Evolutionary conservation across 169 alveolate species (phyloP), one percentile per base, ranked within the genome.

Genomic region (Cystoisospora suis): DNA sequence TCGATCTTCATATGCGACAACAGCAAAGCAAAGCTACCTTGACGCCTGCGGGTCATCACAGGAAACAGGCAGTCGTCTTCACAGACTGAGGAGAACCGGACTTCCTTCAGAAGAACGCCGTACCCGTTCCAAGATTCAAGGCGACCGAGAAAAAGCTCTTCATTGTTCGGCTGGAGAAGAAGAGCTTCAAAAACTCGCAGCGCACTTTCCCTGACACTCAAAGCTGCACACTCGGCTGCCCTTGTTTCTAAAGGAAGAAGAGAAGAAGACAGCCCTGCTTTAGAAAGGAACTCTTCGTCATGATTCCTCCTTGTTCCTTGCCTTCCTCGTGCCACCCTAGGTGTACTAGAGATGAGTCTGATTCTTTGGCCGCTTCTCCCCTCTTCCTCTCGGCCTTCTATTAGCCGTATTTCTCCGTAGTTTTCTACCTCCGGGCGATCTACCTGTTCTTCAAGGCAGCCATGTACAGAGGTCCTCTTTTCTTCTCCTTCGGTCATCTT

Each of bases 51-150:
- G n/a, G n/a, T n/a, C n/a, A n/a, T n/a, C n/a, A n/a, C n/a, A n/a
- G n/a, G n/a, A n/a, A n/a, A n/a, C n/a, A n/a, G n/a, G n/a, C n/a
- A n/a, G n/a, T n/a, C n/a, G n/a, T n/a, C n/a, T n/a, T n/a, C n/a
- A n/a, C n/a, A n/a, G n/a, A n/a, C n/a, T n/a, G n/a, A n/a, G n/a
- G n/a, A n/a, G n/a, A n/a, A n/a, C n/a, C n/a, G n/a, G n/a, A n/a
- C n/a, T n/a, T n/a, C n/a, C n/a, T n/a, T n/a, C n/a, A n/a, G n/a
- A n/a, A n/a, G n/a, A n/a, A n/a, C n/a, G n/a, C 3, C 83, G 36
- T 38, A 72, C 83, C 83, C 83, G 1, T 34, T 32, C 83, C 83
- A 72, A 56, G 1, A 7, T 17, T 72, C 83, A 9, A 72, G 46
- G 3, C 47, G 7, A 7, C 83, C 83, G 34, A 72, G 83, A 38